Evolutionary conservation across 352 stramenopile genomes (phyloP), one percentile per base, ranked within the genome.

Genomic region (Pythium aristosporum): DNA sequence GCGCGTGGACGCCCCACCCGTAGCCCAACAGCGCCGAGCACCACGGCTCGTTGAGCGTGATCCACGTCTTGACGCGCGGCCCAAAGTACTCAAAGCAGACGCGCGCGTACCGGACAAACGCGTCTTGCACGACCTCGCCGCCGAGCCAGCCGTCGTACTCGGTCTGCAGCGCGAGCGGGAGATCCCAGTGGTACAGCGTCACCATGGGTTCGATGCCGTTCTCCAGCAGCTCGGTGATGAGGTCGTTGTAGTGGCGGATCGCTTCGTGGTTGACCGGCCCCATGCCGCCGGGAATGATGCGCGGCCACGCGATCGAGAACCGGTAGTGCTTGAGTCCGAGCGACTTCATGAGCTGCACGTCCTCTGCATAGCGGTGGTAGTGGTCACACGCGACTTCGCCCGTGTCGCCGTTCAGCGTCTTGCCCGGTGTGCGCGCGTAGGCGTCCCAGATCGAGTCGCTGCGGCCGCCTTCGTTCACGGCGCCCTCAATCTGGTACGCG

Each of bases 131-230:
- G 96, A 90, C 42, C 5, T 79, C 68, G 11, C 61, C 44, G 30
- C 61, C 75, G 82, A 20, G 5, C 75, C 76, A 91, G 39, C 92
- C 94, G 51, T 66, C 56, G 49, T 91, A 87, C 51, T 87, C 73
- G 23, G 87, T 77, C 47, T 70, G 63, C 6, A 98, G 67, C 25
- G 48, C 65, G 50, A 93, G 73, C 8, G 96, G 96, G 13, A 98
- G 68, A 92, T 98, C 96, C 96, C 96, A 98, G 73, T 99, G 96
- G 71, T 98, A 98, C 5, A 99, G 68, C 20, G 95, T 98, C 8
- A 98, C 82, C 44, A 95, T 82, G 25, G 95, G 92, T 46, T 80
- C 72, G 49, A 99, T 97, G 52, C 76, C 75, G 34, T 75, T 76
- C 16, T 51, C 63, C 15, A 61, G 25, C 10, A 98, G 74, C 39